Base-by-base conservation (phyloP, 78 protist genomes). In the Anaeramoeba ignava region DNA sequence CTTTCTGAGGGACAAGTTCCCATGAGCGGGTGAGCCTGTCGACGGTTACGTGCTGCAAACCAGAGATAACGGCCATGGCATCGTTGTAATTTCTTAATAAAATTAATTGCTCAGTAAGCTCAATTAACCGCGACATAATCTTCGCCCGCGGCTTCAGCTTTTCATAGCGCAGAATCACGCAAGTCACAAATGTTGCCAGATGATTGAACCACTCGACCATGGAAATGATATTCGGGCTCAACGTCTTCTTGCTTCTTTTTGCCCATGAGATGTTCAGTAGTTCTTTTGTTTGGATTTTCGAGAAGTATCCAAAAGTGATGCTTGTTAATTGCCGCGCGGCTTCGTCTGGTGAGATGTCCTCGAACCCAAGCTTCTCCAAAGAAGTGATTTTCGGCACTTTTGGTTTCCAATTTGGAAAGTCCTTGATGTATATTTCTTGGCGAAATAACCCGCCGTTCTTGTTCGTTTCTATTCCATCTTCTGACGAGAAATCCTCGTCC, bases 61-160 rank as follows among this genome's bases (percentile, higher is more conserved):
- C 82, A 39, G 40, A 80, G 82, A 80, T 37, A 17, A 80, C 17
- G 8, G 8, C 82, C 82, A 80, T 80, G 80, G 17, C 17, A 8
- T 17, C 82, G 40, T 80, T 80, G 17, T 27, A 80, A 17, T 80
- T 80, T 8, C 40, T 17, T 8, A 39, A 23, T 17, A 39, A 17
- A 8, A 27, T 80, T 8, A 8, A 39, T 80, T 80, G 38, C 82
- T 80, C 38, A 27, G 82, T 17, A 80, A 80, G 8, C 17, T 39
- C 38, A 17, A 80, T 39, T 27, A 8, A 80, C 82, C 17, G 40
- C 38, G 8, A 8, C 38, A 80, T 80, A 8, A 80, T 39, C 17
- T 8, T 17, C 82, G 82, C 17, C 40, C 82, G 8, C 8, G 8
- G 82, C 38, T 8, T 23, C 8, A 37, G 33, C 82, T 80, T 39